phyloP scores from a whole-genome alignment of 2,329 filamentous ascomycete genomes.

The Claviceps sp. region DNA sequence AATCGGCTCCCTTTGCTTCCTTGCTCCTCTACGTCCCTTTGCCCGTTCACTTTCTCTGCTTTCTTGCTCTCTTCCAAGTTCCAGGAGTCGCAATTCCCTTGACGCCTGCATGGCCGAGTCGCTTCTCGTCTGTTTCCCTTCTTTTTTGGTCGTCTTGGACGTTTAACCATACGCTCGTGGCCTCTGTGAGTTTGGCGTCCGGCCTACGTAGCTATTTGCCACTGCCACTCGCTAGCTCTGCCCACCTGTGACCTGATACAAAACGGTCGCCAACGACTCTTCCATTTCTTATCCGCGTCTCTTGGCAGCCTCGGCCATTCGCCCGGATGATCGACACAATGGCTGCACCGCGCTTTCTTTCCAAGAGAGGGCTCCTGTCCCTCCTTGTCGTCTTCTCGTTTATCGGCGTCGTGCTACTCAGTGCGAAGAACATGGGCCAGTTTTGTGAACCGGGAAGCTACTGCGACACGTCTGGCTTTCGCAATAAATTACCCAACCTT shows the following conservation, averaged over 20 bases:
- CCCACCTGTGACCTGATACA: background rate
- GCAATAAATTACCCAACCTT: constrained; percentile 3
- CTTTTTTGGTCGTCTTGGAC: background rate
- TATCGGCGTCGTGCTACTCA: constrained; percentile 19
- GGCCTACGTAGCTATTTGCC: background rate
- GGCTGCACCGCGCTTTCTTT: constrained; percentile 14
- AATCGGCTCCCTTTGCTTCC: background rate
- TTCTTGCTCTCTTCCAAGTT: background rate
- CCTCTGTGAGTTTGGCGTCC: background rate
- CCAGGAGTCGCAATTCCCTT: background rate
- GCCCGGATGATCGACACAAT: constrained; percentile 6
- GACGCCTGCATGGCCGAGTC: background rate
- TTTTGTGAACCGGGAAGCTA: constrained; percentile 18
- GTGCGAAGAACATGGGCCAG: constrained; percentile 17
- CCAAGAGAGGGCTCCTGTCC: constrained; percentile 15
- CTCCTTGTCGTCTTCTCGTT: constrained; percentile 16
- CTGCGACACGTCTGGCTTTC: constrained; percentile 9
- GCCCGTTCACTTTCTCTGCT: background rate
- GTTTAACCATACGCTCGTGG: background rate
- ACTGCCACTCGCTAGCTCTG: background rate
- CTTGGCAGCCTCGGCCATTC: background rate
- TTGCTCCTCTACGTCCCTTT: background rate
- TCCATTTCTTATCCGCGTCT: background rate
- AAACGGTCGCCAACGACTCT: background rate
- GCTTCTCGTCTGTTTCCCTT: background rate